Conservation (phyloP, 306 rosid species). For the Astragalus membranaceus region DNA sequence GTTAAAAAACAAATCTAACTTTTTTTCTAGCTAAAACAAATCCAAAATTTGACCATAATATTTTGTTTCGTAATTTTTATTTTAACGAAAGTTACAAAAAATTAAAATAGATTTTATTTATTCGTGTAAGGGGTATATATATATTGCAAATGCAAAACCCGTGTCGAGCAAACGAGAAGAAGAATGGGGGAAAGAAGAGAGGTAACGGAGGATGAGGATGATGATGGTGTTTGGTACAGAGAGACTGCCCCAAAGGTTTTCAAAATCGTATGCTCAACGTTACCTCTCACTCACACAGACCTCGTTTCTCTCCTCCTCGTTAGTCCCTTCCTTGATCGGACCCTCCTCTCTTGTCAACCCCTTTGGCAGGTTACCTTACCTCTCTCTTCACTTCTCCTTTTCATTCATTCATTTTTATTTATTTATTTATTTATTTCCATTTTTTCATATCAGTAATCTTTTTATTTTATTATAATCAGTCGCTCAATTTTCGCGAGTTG, state of each 20-base stretch:
- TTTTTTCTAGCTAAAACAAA: no score
- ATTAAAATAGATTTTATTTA: no score
- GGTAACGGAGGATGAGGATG: conserved; percentile 8
- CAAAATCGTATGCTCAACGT: conserved; percentile 44
- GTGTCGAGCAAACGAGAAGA: neutral
- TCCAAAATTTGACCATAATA: no score
- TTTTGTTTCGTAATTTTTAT: no score
- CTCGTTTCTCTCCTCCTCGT: conserved; percentile 54
- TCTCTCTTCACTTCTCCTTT: neutral
- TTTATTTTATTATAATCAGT: conserved; percentile 15
- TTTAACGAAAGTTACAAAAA: no score
- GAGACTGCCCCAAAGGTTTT: conserved; percentile 62
- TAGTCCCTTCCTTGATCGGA: conserved; percentile 55
- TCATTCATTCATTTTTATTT: neutral
- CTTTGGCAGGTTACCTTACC: conserved; percentile 47
- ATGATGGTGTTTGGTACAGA: conserved; percentile 47
- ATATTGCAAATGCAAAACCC: no score
- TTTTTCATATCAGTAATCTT: neutral
- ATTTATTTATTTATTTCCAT: neutral
- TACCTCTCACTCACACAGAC: conserved; percentile 40
- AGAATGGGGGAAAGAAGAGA: conserved; percentile 33
- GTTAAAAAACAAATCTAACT: no score
- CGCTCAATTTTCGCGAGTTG: conserved; percentile 54
- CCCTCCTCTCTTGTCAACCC: conserved; percentile 45
- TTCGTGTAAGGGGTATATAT: no score